These are phyloP conservation scores for Trifolium fragiferum DNA, from an alignment of 306 rosid species.

Conservation along the genomic window DNA sequence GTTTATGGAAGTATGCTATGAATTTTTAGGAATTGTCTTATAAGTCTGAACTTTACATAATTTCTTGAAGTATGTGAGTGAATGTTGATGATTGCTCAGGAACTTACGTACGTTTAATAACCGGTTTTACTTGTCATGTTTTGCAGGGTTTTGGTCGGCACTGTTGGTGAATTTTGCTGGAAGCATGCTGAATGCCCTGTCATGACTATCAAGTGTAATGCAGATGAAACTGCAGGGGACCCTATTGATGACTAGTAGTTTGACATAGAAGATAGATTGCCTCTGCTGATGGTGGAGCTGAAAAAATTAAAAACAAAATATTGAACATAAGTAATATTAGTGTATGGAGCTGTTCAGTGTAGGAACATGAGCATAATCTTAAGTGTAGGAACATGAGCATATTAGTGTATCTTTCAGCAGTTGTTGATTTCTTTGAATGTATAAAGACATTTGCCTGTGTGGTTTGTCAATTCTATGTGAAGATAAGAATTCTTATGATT, in stretches of 20 bases:
- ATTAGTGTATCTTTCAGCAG: too few relatives aligned
- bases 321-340: constrained; percentile 24
- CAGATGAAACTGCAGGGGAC: constrained; percentile 81
- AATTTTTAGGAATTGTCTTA: too few relatives aligned
- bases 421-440: too few relatives aligned
- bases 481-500: constrained; percentile 23
- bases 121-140: not conserved
- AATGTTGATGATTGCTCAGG: too few relatives aligned
- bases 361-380: constrained; percentile 15
- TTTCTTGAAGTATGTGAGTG: too few relatives aligned
- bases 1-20: too few relatives aligned
- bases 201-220: constrained; percentile 83
- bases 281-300: constrained; percentile 15
- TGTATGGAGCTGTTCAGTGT: constrained; percentile 24
- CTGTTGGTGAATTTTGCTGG: constrained; percentile 90
- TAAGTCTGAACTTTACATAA: too few relatives aligned
- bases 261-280: constrained; percentile 24
- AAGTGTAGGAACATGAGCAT: too few relatives aligned
- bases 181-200: constrained; percentile 99
- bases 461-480: constrained; percentile 20
- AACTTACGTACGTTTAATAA: not conserved
- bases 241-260: constrained; percentile 86
- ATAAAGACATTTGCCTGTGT: too few relatives aligned
- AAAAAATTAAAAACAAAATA: not conserved
- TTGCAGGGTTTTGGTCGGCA: constrained; percentile 93